A percentile compares a stretch with the other conserved stretches of the same genome.
Evolutionary conservation across 768 basidiomycete genomes (phyloP).

Genomic region (Suillus discolor): DNA sequence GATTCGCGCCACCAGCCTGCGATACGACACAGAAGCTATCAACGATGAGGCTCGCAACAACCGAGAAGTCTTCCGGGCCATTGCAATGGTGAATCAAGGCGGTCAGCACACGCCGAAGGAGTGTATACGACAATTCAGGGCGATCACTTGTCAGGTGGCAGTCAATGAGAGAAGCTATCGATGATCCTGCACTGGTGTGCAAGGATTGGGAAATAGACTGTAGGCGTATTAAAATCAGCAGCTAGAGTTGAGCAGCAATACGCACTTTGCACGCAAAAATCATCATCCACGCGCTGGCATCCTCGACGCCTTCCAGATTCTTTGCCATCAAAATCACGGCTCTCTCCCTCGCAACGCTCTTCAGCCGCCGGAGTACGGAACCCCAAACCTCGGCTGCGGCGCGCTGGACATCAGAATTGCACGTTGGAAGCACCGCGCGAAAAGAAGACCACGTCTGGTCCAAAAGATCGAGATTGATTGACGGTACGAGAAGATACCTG

Average conservation of each 20-base stretch:
- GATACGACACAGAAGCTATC: conserved; percentile 34
- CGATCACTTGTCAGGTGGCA: conserved; percentile 49
- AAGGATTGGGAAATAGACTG: conserved; percentile 84
- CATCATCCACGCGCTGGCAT: conserved; percentile 72
- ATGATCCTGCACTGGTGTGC: conserved; percentile 71
- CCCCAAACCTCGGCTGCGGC: conserved; percentile 91
- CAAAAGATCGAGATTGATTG: conserved; percentile 52
- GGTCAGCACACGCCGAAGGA: conserved; percentile 74
- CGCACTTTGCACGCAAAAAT: conserved; percentile 79
- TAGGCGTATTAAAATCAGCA: conserved; percentile 1
- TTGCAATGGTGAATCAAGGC: conserved; percentile 85
- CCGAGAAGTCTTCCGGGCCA: conserved; percentile 61
- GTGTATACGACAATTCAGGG: conserved; percentile 47
- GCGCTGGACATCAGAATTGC: conserved; percentile 71
- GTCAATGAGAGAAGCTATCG: conserved; percentile 60
- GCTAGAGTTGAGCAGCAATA: not conserved
- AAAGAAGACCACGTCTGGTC: conserved; percentile 64
- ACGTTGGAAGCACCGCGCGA: conserved; percentile 52
- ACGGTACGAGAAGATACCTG: conserved; percentile 71
- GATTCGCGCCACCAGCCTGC: conserved; percentile 7
- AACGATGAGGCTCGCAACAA: conserved; percentile 56
- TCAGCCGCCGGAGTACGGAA: conserved; percentile 70
- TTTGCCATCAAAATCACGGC: conserved; percentile 58
- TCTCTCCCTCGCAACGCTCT: conserved; percentile 55
- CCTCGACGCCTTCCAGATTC: conserved; percentile 53